Evolutionary conservation across 345 rosid species (phyloP).

Genomic region (Barbarea vulgaris): DNA sequence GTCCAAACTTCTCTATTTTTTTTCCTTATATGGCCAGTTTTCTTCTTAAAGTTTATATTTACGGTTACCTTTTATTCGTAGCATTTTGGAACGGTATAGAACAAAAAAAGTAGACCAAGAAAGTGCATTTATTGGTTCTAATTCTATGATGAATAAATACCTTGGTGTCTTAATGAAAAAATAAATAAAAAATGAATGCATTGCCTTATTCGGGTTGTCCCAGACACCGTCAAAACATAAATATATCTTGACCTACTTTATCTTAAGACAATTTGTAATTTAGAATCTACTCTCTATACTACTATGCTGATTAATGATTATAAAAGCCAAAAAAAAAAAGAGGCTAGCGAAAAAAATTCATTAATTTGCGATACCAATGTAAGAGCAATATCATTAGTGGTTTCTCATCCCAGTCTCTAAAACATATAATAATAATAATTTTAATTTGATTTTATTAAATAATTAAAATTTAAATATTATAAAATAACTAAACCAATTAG

Average conservation of each 20-base stretch:
- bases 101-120: neutral
- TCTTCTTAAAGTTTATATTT: neutral
- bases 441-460: too few species aligned
- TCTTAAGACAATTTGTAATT: neutral
- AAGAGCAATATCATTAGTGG: too few species aligned
- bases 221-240: neutral
- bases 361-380: neutral
- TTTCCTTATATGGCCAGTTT: constrained; percentile 12
- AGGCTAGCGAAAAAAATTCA: neutral
- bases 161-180: neutral
- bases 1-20: constrained; percentile 23
- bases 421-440: too few species aligned
- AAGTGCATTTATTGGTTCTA: neutral
- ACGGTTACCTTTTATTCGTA: constrained; percentile 10
- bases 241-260: neutral
- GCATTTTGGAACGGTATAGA: constrained; percentile 6
- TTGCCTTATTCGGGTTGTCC: neutral
- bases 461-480: too few species aligned
- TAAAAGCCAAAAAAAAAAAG: neutral
- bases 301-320: neutral
- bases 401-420: too few species aligned
- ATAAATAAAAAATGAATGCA: neutral
- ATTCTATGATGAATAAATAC: neutral
- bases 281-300: neutral
- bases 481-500: too few species aligned